A percentile compares a stretch with the other conserved stretches of the same genome.
Evolutionary conservation across 2,329 filamentous ascomycete genomes (phyloP).

Genomic region (Aureobasidium sp.): DNA sequence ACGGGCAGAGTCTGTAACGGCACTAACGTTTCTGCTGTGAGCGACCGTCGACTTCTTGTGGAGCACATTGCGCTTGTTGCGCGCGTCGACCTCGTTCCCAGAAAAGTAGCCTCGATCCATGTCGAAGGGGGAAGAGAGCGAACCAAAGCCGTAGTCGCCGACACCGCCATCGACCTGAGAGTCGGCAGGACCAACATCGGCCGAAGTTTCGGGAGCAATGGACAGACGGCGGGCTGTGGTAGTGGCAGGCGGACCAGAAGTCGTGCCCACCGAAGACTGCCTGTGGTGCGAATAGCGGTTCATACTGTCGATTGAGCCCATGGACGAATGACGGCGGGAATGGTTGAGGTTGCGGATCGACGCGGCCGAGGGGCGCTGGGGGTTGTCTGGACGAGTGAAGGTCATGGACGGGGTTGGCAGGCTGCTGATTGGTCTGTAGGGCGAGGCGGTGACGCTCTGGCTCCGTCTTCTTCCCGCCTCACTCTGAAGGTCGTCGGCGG

Average conservation of each 20-base stretch:
- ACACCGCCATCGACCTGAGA: background rate
- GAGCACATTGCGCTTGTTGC: constrained; percentile 63
- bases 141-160: constrained; percentile 26
- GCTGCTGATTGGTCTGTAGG: constrained; percentile 3
- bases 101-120: constrained; percentile 90
- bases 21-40: constrained; percentile 67
- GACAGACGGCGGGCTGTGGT: constrained; percentile 6
- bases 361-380: constrained; percentile 30
- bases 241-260: background rate
- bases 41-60: constrained; percentile 52
- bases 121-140: constrained; percentile 43
- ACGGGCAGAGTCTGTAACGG: constrained; percentile 42
- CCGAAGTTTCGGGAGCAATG: background rate
- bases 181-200: background rate
- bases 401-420: constrained; percentile 9
- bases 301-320: constrained; percentile 54
- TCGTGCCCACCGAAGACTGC: constrained; percentile 41
- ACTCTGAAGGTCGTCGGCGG: constrained; percentile 26
- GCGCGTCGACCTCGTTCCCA: constrained; percentile 72
- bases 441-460: constrained; percentile 22
- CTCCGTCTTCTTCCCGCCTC: constrained; percentile 42
- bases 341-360: constrained; percentile 56
- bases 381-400: constrained; percentile 28
- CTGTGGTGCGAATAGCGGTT: constrained; percentile 43
- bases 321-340: constrained; percentile 79